Evolutionary conservation across 2,329 filamentous ascomycete genomes (phyloP).

Genomic region (Claviceps spartinae): DNA sequence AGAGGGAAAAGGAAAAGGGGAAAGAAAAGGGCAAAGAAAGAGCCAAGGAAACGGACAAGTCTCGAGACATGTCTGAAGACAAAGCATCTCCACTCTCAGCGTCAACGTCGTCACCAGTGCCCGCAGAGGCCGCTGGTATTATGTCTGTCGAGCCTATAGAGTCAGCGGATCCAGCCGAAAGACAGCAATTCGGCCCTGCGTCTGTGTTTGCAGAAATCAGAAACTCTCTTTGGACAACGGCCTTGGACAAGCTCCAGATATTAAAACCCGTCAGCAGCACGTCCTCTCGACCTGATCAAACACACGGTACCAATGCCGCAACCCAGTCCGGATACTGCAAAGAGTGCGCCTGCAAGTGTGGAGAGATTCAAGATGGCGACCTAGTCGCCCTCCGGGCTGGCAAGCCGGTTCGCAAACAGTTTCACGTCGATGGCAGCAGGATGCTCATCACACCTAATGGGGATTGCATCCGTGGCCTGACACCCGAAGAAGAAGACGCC

Average conservation of each 20-base stretch:
- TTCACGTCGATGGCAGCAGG: constrained; percentile 45
- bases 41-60: constrained; percentile 2
- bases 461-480: constrained; percentile 61
- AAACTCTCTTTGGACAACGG: constrained; percentile 18
- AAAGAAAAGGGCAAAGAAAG: constrained; percentile 4
- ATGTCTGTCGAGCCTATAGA: constrained; percentile 9
- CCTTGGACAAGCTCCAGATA: constrained; percentile 22
- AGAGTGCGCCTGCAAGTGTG: constrained; percentile 24
- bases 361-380: constrained; percentile 34
- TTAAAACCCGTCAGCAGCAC: constrained; percentile 22
- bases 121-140: constrained; percentile 9
- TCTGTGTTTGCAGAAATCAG: constrained; percentile 24
- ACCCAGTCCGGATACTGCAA: constrained; percentile 20
- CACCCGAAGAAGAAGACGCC: constrained; percentile 51
- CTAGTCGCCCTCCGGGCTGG: constrained; percentile 41
- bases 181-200: constrained; percentile 17
- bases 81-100: constrained; percentile 2
- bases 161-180: constrained; percentile 14
- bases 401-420: constrained; percentile 44
- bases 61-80: constrained; percentile 2
- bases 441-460: constrained; percentile 65
- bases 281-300: constrained; percentile 16
- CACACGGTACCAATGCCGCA: constrained; percentile 8
- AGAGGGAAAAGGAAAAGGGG: background rate
- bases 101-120: background rate